Percentiles rank a stretch among this genome's conserved stretches.
Evolutionary conservation across 2,329 filamentous ascomycete species (phyloP).

Genomic region (Trichoderma citrinoviride): DNA sequence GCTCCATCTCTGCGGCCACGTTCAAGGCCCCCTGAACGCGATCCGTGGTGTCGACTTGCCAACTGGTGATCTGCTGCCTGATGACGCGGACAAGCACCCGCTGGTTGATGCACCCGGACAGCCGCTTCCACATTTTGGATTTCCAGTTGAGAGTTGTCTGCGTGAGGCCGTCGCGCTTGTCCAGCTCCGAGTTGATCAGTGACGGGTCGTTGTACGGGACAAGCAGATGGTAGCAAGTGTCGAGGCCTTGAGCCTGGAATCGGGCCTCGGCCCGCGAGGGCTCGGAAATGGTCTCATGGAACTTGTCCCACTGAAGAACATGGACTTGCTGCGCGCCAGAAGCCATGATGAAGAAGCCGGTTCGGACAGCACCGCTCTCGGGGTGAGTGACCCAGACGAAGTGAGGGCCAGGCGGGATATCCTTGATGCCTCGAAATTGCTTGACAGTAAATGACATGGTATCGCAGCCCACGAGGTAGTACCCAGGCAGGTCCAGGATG

Average conservation of each 20-base stretch:
- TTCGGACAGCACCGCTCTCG: slow-evolving; percentile 47
- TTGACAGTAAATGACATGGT: slow-evolving; percentile 47
- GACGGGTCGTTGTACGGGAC: slow-evolving; percentile 44
- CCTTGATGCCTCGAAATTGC: slow-evolving; percentile 52
- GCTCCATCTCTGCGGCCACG: slow-evolving; percentile 40
- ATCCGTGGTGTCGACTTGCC: slow-evolving; percentile 55
- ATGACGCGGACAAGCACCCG: slow-evolving; percentile 48
- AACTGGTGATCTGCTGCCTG: slow-evolving; percentile 42
- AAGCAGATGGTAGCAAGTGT: slow-evolving; percentile 41
- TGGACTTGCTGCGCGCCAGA: slow-evolving; percentile 37
- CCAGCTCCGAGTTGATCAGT: slow-evolving; percentile 24
- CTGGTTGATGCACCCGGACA: slow-evolving; percentile 50
- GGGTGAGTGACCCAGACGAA: slow-evolving; percentile 58
- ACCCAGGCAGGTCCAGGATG: slow-evolving; percentile 49
- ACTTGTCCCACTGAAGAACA: slow-evolving; percentile 55
- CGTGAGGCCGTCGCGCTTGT: slow-evolving; percentile 8
- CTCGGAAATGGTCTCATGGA: slow-evolving; percentile 54
- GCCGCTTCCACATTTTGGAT: slow-evolving; percentile 48
- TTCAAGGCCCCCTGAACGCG: slow-evolving; percentile 44
- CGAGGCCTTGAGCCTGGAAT: slow-evolving; percentile 43
- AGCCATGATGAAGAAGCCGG: slow-evolving; percentile 57
- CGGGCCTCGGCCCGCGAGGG: slow-evolving; percentile 46
- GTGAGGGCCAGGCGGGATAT: slow-evolving; percentile 56
- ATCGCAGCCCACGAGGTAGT: slow-evolving; percentile 55
- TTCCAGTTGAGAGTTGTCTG: slow-evolving; percentile 28